These are phyloP conservation scores for Oryza brachyantha DNA, from an alignment of 176 grass and related monocot genomes.

Conservation along the genomic window DNA sequence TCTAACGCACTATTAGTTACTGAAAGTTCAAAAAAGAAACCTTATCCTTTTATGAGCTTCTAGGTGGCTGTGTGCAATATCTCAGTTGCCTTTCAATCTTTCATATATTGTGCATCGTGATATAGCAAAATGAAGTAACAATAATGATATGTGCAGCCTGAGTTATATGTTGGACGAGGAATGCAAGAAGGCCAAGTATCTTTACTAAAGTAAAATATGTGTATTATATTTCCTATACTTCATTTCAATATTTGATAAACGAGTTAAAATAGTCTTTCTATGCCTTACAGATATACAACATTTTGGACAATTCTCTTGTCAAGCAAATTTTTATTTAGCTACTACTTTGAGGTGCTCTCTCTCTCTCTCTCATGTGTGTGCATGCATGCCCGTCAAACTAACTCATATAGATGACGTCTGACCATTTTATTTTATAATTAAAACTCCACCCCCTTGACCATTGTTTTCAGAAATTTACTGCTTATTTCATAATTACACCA, in stretches of 20 bases:
- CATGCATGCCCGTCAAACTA: too few relatives aligned
- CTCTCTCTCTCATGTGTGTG: background rate
- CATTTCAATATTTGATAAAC: slow-evolving; percentile 20
- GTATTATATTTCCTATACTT: slow-evolving; percentile 2
- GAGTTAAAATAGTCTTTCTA: slow-evolving; percentile 33
- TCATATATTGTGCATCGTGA: background rate
- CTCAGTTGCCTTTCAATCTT: background rate
- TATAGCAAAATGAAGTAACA: slow-evolving; percentile 27
- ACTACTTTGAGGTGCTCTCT: slow-evolving; percentile 81
- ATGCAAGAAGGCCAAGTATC: slow-evolving; percentile 87
- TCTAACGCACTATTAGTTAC: background rate
- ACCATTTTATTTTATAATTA: background rate
- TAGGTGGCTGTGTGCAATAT: background rate
- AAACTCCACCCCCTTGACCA: too few relatives aligned
- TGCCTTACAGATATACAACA: slow-evolving; percentile 66
- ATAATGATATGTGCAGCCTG: slow-evolving; percentile 52
- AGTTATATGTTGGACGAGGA: slow-evolving; percentile 78
- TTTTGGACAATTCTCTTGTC: slow-evolving; percentile 85
- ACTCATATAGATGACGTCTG: too few relatives aligned
- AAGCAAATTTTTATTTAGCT: slow-evolving; percentile 96
- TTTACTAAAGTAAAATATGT: slow-evolving; percentile 80
- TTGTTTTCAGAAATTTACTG: too few relatives aligned
- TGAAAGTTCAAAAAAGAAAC: background rate
- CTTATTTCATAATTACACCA: too few relatives aligned
- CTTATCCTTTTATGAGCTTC: background rate